These are phyloP conservation scores for Fusarium caatingaense DNA, from an alignment of 2,329 filamentous ascomycete genomes.

Conservation along the genomic window DNA sequence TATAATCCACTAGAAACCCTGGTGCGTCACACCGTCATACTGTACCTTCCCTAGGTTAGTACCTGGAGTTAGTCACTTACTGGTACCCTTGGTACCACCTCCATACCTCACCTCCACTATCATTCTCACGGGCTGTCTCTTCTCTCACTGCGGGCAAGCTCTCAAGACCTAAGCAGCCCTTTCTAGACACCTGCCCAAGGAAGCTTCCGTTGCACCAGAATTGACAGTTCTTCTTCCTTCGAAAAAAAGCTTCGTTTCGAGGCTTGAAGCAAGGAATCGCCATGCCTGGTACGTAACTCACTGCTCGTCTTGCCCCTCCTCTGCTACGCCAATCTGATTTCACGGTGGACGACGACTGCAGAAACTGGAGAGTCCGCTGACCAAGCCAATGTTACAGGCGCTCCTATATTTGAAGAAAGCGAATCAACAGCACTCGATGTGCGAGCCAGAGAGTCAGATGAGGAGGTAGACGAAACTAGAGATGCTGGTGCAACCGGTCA, in stretches of 20 bases:
- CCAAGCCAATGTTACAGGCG: constrained; percentile 25
- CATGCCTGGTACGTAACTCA: constrained; percentile 42
- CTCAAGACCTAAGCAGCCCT: not conserved
- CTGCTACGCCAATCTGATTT: constrained; percentile 7
- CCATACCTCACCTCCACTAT: not conserved
- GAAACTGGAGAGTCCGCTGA: constrained; percentile 18
- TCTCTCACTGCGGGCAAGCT: constrained; percentile 29
- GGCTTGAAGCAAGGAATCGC: constrained; percentile 15
- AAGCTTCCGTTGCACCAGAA: not conserved
- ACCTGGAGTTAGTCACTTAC: not conserved
- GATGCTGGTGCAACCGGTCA: constrained; percentile 42
- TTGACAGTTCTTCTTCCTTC: not conserved
- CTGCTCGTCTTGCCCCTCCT: constrained; percentile 31
- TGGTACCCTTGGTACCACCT: not conserved
- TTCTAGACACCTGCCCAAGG: not conserved
- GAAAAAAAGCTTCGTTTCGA: not conserved
- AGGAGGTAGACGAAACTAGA: constrained; percentile 46
- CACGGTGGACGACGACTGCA: constrained; percentile 3
- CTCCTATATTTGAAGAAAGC: constrained; percentile 35
- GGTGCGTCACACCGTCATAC: constrained; percentile 40
- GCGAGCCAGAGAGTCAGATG: constrained; percentile 48
- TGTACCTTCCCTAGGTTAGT: constrained; percentile 8
- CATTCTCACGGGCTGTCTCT: not conserved
- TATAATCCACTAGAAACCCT: constrained; percentile 26
- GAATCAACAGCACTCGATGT: constrained; percentile 42